Evolutionary conservation across 108 stramenopile genomes (phyloP), one percentile per base, ranked within the genome.

Genomic region (Fistulifera solaris): DNA sequence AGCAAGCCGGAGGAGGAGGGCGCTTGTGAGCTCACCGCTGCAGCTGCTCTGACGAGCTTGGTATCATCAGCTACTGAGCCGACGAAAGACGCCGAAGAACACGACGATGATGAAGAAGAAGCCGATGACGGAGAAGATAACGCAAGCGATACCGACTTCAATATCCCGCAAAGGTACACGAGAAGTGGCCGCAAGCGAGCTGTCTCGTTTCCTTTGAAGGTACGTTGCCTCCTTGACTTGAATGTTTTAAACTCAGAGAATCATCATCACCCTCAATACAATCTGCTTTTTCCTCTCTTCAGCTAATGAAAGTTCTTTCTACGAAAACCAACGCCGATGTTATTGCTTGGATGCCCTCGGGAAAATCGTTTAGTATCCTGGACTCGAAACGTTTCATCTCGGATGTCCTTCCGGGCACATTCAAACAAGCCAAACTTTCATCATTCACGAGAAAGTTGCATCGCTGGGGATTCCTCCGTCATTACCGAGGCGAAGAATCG

Each of bases 271-370:
- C 19, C 44, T 45, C 44, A 55, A 5, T 25, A 14, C n/a, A 44
- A 4, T 58, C 21, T 46, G 17, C 12, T 39, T 52, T 7, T 61
- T 52, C 27, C 39, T 13, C 1, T 21, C 16, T 43, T 2, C 59
- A 72, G 76, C 41, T 78, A 43, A 78, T 78, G 76, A 73, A 73
- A 28, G 71, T 78, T 25, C 44, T 78, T 10, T 65, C 72, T 6
- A 43, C 52, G 41, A 58, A 66, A 35, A 43, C 61, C 28, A 60
- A 58, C 48, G 27, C 19, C 44, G 51, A 74, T 18, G 67, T 78
- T 31, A 67, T 81, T 15, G 38, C 73, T 18, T 81, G 80, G 80
- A 59, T 57, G 38, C 75, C 75, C 11, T 56, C 62, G 39, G 80
- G 80, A 39, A 72, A 65, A 31, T 66, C 74, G 1, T 77, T 81